These are phyloP conservation scores for Mycena filopes DNA, from an alignment of 768 basidiomycete species.

Conservation along the genomic window DNA sequence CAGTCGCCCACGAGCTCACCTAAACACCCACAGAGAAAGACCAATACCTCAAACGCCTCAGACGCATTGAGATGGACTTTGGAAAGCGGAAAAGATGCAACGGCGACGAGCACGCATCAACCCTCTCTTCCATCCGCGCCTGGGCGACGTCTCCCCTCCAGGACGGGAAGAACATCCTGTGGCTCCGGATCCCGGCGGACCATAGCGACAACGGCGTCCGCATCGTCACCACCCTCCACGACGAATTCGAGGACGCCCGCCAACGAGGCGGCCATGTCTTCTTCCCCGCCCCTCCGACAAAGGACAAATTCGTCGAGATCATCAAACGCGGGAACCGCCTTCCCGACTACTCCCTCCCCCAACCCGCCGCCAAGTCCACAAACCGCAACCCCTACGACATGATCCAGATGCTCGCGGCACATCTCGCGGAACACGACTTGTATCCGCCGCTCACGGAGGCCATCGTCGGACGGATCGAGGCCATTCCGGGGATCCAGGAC, in stretches of 20 bases:
- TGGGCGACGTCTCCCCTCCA: slow-evolving; percentile 1
- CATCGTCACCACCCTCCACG: not conserved
- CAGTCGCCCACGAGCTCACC: not conserved
- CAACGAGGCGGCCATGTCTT: slow-evolving; percentile 9
- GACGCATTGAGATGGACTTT: not conserved
- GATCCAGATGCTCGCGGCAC: slow-evolving; percentile 8
- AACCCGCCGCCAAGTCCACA: not conserved
- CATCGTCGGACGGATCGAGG: not conserved
- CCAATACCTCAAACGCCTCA: not conserved
- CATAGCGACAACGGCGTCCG: not conserved
- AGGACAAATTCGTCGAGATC: too few relatives aligned
- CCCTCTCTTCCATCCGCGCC: not conserved
- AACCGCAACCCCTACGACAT: not conserved
- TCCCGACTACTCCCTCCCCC: too few relatives aligned
- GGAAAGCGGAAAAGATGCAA: not conserved
- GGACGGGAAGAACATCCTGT: slow-evolving; percentile 8
- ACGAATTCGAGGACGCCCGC: not conserved
- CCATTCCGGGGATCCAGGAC: not conserved
- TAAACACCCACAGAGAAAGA: not conserved
- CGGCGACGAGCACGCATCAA: not conserved
- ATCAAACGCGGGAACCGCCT: too few relatives aligned
- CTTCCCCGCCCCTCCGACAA: not conserved
- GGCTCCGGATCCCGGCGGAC: slow-evolving; percentile 9
- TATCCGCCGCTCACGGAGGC: not conserved
- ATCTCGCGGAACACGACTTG: not conserved